Evolutionary conservation across 176 grass and related monocot genomes (phyloP), one percentile per base, ranked within the genome.

Genomic region (Dactylis glomerata): DNA sequence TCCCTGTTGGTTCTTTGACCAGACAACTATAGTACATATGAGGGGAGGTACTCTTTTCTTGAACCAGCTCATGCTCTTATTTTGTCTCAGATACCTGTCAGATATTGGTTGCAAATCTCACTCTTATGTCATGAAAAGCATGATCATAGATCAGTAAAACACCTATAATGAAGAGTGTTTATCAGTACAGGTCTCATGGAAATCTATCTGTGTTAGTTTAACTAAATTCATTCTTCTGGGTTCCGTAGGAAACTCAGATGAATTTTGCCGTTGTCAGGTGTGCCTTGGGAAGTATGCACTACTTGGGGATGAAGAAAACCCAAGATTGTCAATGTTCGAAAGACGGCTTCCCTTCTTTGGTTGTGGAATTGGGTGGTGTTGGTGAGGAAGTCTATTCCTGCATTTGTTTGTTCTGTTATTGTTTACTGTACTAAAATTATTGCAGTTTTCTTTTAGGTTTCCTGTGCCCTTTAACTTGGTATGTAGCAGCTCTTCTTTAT

Each of bases 401-500:
- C 5, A 19, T 8, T 76, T 2, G 28, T 87, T 57, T 5, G 10
- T 31, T 47, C 33, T 15, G 49, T n/a, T 24, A 68, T 84, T 88
- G 26, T 34, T 24, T 87, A 24, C 1, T 84, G 7, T 86, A 83
- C 56, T 89, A 9, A 89, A 31, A 73, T 71, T 61, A 23, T 30
- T 92, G 66, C 89, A 99, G 96, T 85, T 99, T 99, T 88, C 93
- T 99, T 58, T 64, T 91, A 86, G 96, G 96, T 80, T 99, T 94
- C 86, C 31, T 99, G 74, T 99, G 89, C 82, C 96, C 96, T 67
- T 75, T 99, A 61, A 86, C 92, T 58, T 99, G 96, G 92, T 97
- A 97, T 41, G 15, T 45, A 55, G 96, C 93, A 50, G 93, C 93
- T 87, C 68, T 77, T 85, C 81, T 99, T 70, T 95, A 99, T 87